phyloP scores from a whole-genome alignment of 768 basidiomycete species.

The Tylopilus intermedius region DNA sequence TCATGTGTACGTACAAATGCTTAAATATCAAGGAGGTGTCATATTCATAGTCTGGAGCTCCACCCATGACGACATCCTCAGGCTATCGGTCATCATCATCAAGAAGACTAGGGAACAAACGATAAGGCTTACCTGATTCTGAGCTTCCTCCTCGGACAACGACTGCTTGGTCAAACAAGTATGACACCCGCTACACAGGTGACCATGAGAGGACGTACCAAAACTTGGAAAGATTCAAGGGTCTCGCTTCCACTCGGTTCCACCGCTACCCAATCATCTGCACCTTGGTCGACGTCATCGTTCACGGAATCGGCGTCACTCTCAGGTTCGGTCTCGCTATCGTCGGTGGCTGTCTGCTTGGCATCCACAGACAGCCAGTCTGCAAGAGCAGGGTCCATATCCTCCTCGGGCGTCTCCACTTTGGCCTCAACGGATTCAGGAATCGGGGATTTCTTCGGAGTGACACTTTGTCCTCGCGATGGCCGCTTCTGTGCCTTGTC shows the following conservation, averaged over 20 bases:
- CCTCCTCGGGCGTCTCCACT: slow-evolving; percentile 28
- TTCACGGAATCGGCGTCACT: slow-evolving; percentile 70
- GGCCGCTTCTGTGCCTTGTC: slow-evolving; percentile 1
- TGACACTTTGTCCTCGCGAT: slow-evolving; percentile 19
- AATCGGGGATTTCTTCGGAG: neutral
- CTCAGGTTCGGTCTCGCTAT: slow-evolving; percentile 47
- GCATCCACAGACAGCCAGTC: slow-evolving; percentile 61
- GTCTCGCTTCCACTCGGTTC: slow-evolving; percentile 18
- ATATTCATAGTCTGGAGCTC: slow-evolving; percentile 69
- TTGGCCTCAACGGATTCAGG: slow-evolving; percentile 15
- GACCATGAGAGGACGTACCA: slow-evolving; percentile 1
- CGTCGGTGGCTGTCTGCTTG: slow-evolving; percentile 22
- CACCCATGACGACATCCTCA: slow-evolving; percentile 62
- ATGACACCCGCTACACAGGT: neutral
- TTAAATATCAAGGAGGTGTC: slow-evolving; percentile 75
- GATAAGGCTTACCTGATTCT: slow-evolving; percentile 5
- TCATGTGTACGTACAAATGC: slow-evolving; percentile 57
- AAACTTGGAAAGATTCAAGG: slow-evolving; percentile 17
- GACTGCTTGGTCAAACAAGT: slow-evolving; percentile 5
- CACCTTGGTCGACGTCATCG: slow-evolving; percentile 42
- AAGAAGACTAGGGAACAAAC: neutral
- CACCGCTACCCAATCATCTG: slow-evolving; percentile 39
- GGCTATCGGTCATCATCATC: slow-evolving; percentile 6
- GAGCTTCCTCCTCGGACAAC: slow-evolving; percentile 5
- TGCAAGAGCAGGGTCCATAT: slow-evolving; percentile 45